Evolutionary conservation across 768 basidiomycete species (phyloP), one percentile per base, ranked within the genome.

Genomic region (Russula emetica): DNA sequence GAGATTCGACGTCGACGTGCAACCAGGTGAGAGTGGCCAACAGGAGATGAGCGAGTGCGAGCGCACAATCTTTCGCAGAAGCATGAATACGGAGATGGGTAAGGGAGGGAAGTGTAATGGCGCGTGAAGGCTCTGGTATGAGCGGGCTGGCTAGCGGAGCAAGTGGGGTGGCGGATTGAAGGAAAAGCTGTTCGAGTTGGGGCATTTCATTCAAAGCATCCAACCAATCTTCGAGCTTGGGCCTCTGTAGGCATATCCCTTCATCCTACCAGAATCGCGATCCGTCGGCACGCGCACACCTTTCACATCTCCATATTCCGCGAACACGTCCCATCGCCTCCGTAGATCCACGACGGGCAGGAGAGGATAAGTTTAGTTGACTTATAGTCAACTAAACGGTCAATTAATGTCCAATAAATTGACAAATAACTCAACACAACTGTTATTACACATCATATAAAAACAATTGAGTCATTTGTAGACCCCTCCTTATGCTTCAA

Each of bases 251-350:
- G 87, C 97, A 76, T 96, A 98, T 71, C 97, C 97, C 76, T 98
- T 98, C 52, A 92, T 87, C 66, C 80, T 82, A 32, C 94, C 94
- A 8, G 89, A 83, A 55, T 99, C 97, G 68, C 92, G 82, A 75
- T 98, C 94, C 44, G 94, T 97, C 34, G 94, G 94, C 55, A 99
- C 78, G 61, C 94, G 85, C 45, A 98, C 92, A 71, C 79, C 87
- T 78, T 90, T 90, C 66, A 97, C 84, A 49, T 84, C 80, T 62
- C 92, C 92, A 73, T 87, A 87, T 72, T 94, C 92, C 67, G 85
- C 87, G 75, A 98, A 99, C 69, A 85, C 82, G 74, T 90, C 85
- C 93, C 94, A 98, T 38, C n/a, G n/a, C n/a, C n/a, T n/a, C n/a
- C n/a, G n/a, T n/a, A n/a, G n/a, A n/a, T n/a, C n/a, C n/a, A n/a